phyloP scores from a whole-genome alignment of 768 basidiomycete species.

The Basidioascus undulatus region DNA sequence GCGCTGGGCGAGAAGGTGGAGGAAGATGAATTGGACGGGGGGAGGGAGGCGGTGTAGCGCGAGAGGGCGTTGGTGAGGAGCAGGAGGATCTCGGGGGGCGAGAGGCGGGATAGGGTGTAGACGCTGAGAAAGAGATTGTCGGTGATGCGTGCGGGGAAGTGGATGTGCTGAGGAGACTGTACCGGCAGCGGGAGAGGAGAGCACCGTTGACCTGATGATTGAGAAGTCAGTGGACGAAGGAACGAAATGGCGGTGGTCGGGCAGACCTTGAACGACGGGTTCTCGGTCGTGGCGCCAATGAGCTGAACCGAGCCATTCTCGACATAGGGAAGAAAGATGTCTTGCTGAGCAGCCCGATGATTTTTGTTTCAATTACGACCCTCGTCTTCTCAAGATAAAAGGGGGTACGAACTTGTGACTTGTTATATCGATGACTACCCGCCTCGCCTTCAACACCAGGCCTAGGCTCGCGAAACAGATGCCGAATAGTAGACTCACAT shows the following conservation, averaged over 20 bases:
- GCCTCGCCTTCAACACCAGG: too few relatives aligned
- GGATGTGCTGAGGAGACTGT: constrained; percentile 12
- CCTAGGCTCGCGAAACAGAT: too few relatives aligned
- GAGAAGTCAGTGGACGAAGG: constrained; percentile 34
- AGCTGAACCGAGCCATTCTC: constrained; percentile 55
- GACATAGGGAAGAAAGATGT: constrained; percentile 55
- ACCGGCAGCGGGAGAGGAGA: constrained; percentile 21
- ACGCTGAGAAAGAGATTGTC: too few relatives aligned
- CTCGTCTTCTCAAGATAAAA: too few relatives aligned
- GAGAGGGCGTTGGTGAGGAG: constrained; percentile 33
- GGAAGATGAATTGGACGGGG: constrained; percentile 3
- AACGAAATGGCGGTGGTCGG: too few relatives aligned
- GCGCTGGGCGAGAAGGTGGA: constrained; percentile 2
- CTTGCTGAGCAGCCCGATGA: constrained; percentile 23
- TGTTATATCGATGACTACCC: background rate
- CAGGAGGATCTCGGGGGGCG: constrained; percentile 32
- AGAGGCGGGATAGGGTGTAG: constrained; percentile 43
- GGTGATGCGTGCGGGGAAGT: constrained; percentile 17
- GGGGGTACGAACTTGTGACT: too few relatives aligned
- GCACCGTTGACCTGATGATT: constrained; percentile 8
- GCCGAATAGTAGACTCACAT: constrained; percentile 23
- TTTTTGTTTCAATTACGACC: too few relatives aligned
- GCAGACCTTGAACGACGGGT: constrained; percentile 66
- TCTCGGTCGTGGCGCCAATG: constrained; percentile 49
- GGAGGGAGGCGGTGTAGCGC: constrained; percentile 8